These are phyloP conservation scores for Solanum okadae DNA, from an alignment of 257 asterid species.

Conservation along the genomic window DNA sequence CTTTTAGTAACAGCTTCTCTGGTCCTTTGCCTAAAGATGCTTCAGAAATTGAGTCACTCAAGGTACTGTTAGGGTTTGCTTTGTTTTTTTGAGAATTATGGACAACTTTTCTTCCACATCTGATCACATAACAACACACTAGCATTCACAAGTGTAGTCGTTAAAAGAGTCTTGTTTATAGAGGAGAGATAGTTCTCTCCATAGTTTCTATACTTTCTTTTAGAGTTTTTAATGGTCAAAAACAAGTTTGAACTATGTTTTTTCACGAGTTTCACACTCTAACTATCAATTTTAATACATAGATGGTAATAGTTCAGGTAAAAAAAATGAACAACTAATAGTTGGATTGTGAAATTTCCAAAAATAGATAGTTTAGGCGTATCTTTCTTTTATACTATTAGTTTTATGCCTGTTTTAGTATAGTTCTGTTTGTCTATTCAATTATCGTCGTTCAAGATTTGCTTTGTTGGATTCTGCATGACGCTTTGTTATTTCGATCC, in stretches of 20 bases:
- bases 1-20: slow-evolving; percentile 91
- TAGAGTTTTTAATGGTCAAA: not conserved
- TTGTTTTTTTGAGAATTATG: not conserved
- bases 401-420: not conserved
- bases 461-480: not conserved
- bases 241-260: not conserved
- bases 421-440: not conserved
- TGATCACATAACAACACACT: not conserved
- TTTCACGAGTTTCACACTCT: not conserved
- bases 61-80: slow-evolving; percentile 14
- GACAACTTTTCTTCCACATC: not conserved
- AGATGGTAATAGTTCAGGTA: not conserved
- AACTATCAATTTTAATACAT: not conserved
- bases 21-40: slow-evolving; percentile 69
- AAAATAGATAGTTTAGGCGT: not conserved
- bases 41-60: slow-evolving; percentile 39
- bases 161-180: not conserved
- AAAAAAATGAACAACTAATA: not conserved
- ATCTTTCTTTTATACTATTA: not conserved
- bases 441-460: not conserved
- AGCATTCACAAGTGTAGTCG: not conserved
- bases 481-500: not conserved
- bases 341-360: not conserved
- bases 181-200: not conserved
- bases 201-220: not conserved